These are phyloP conservation scores for Aureobasidium uvarum DNA, from an alignment of 2,329 filamentous ascomycete species.

Conservation along the genomic window DNA sequence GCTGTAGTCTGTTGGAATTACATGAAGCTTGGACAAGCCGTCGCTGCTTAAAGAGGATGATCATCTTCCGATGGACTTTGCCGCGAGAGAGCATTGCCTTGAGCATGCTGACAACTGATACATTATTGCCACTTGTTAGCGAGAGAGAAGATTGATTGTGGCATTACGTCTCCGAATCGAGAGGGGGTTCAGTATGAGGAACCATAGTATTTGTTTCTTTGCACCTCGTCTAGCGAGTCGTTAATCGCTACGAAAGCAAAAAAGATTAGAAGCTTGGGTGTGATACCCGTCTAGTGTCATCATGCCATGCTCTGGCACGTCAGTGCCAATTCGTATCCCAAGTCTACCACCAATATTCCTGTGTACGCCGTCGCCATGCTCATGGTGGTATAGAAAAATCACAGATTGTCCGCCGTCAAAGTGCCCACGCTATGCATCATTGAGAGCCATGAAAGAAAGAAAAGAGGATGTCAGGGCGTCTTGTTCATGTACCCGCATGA, in stretches of 20 bases:
- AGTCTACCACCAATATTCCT: slow-evolving; percentile 20
- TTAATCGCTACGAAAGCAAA: slow-evolving; percentile 3
- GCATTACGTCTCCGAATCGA: not conserved
- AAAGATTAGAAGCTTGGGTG: slow-evolving; percentile 18
- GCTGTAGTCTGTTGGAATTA: slow-evolving; percentile 18
- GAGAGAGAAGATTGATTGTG: not conserved
- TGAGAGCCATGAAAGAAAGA: slow-evolving; percentile 22
- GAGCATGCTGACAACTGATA: too few species aligned
- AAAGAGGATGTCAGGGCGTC: slow-evolving; percentile 21
- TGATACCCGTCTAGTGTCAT: slow-evolving; percentile 29
- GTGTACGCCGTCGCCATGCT: slow-evolving; percentile 29
- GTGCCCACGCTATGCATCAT: slow-evolving; percentile 28
- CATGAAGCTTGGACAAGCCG: slow-evolving; percentile 19
- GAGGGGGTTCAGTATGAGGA: not conserved
- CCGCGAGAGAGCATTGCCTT: too few species aligned
- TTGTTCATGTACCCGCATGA: slow-evolving; percentile 25
- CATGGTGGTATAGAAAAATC: slow-evolving; percentile 25
- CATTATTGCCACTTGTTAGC: too few species aligned
- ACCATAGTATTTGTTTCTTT: not conserved
- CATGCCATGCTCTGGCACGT: slow-evolving; percentile 23
- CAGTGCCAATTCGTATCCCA: slow-evolving; percentile 24
- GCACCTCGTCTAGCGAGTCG: not conserved
- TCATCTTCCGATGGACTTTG: too few species aligned
- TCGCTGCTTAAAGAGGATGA: not conserved
- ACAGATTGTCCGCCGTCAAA: slow-evolving; percentile 21